These are phyloP conservation scores for Phytopythium litorale DNA, from an alignment of 352 stramenopile species.

Conservation along the genomic window DNA sequence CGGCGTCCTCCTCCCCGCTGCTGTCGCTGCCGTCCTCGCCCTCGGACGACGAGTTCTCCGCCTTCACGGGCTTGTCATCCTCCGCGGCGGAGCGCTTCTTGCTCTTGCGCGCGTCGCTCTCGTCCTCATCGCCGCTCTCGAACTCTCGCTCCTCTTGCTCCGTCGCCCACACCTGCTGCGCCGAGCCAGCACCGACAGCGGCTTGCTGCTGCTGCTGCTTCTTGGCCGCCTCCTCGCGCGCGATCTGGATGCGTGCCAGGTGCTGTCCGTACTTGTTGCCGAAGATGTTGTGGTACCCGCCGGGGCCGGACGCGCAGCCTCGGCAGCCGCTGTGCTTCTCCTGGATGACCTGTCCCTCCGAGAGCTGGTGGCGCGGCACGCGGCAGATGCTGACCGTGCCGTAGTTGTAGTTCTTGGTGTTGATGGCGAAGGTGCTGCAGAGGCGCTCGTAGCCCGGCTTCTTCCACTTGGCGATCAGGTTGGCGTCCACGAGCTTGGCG, in stretches of 20 bases:
- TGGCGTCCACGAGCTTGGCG: conserved; percentile 94
- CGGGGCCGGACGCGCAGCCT: conserved; percentile 93
- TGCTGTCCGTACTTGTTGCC: conserved; percentile 99
- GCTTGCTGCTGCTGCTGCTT: conserved; percentile 20
- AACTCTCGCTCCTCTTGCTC: conserved; percentile 65
- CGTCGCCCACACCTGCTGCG: conserved; percentile 45
- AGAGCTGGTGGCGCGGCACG: conserved; percentile 93
- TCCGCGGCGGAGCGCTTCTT: conserved; percentile 18
- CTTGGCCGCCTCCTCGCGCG: conserved; percentile 67
- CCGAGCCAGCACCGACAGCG: conserved; percentile 7
- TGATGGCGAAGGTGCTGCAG: conserved; percentile 98
- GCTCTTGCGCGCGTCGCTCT: conserved; percentile 14
- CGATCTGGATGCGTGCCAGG: conserved; percentile 95
- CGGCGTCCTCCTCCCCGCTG: conserved; percentile 25
- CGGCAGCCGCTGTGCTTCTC: conserved; percentile 96
- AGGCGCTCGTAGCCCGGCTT: conserved; percentile 98
- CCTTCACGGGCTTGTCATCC: conserved; percentile 14
- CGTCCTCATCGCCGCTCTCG: conserved; percentile 30
- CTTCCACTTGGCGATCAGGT: conserved; percentile 99
- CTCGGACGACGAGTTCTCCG: not conserved
- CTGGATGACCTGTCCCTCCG: conserved; percentile 84
- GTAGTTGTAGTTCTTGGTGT: conserved; percentile 99
- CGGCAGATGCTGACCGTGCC: conserved; percentile 97
- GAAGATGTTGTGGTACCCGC: conserved; percentile 97
- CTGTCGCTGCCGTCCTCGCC: conserved; percentile 13